Base-by-base conservation (phyloP, 1,284 basidiomycete species). In the Veloporphyrellus conicus region DNA sequence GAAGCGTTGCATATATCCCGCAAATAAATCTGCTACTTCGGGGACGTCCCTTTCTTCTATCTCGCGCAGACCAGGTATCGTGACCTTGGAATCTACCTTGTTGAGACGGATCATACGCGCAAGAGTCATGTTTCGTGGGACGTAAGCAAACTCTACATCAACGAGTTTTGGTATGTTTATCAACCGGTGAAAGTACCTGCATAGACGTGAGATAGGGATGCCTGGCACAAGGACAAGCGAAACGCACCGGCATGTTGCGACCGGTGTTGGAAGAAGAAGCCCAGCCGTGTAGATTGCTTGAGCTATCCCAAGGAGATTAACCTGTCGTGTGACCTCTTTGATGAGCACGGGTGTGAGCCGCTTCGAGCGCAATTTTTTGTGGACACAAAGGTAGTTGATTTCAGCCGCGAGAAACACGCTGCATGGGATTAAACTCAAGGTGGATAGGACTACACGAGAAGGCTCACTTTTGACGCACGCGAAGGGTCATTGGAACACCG, bases 221-320 rank as follows among this genome's bases (percentile, higher is more conserved):
- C 18, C 40, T 19, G 39, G 35, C 34, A 29, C 38, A n/a, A 28
- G 19, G 22, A 40, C 28, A 34, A 47, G 35, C 2, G n/a, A 27
- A 16, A 68, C 77, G 51, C 60, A 87, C 82, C 84, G 76, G 67
- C 87, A 93, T 12, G 83, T 84, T 5, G 90, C 81, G 20, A 96
- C 80, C 0, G 94, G 94, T 0, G 93, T 96, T 8, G 93, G 93
- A 20, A 98, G 72, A 29, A 94, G 81, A 15, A 92, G 82, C 7
- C 94, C 93, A 23, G 82, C 94, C 0, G 96, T 99, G 68, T 99
- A 99, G 48, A 99, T 90, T 4, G 96, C 96, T 69, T 99, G 96
- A 74, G 97, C 99, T 43, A 96, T 77, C 41, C 93, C 90, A 52
- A 82, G 79, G 16, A 98, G 74, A 67, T 99, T 84, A 54, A 91